Conservation (phyloP, 2,329 filamentous ascomycete species). For the Colletotrichum sansevieriae region DNA sequence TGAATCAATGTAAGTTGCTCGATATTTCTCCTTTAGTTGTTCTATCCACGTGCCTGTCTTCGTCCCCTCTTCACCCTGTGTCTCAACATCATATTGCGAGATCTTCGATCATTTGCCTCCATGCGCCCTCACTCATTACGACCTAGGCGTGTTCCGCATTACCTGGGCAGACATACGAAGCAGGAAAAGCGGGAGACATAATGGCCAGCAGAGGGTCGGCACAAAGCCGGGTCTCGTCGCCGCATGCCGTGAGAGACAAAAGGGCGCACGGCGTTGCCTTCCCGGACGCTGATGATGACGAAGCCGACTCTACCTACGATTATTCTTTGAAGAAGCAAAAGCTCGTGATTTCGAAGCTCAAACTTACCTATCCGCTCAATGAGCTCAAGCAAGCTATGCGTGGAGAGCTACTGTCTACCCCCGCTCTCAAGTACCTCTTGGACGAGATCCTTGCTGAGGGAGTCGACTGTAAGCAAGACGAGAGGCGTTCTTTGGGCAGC, state of each 20-base stretch:
- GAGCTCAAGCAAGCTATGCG: conserved; percentile 12
- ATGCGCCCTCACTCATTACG: too few relatives aligned
- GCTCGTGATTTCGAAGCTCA: not conserved
- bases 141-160: too few relatives aligned
- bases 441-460: conserved; percentile 4
- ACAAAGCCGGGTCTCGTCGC: not conserved
- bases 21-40: too few relatives aligned
- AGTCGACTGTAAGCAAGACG: not conserved
- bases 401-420: conserved; percentile 25
- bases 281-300: not conserved
- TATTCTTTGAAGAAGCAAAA: not conserved
- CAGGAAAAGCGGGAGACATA: not conserved
- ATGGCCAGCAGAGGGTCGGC: not conserved
- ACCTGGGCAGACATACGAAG: too few relatives aligned
- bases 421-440: not conserved
- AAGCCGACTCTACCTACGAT: not conserved
- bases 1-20: too few relatives aligned
- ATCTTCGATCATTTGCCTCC: too few relatives aligned
- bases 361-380: conserved; percentile 5
- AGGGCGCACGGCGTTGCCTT: conserved; percentile 1
- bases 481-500: conserved; percentile 3
- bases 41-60: too few relatives aligned
- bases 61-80: too few relatives aligned
- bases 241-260: not conserved
- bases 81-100: too few relatives aligned